phyloP scores from a whole-genome alignment of 139 green algal genomes.

The Chlamydomonas incerta region DNA sequence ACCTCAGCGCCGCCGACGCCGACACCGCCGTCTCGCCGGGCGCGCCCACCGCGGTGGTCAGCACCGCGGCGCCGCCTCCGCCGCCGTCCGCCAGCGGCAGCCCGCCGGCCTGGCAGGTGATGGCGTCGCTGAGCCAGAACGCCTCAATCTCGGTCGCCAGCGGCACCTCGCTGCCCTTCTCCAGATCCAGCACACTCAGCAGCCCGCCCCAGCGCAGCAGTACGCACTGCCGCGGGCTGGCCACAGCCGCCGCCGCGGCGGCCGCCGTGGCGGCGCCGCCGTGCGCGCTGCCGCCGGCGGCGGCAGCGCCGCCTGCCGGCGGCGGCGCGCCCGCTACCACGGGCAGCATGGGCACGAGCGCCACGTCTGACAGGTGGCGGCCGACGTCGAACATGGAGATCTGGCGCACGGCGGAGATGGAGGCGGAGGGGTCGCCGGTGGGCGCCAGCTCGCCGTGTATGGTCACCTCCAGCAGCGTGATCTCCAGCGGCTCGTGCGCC shows the following conservation, averaged over 20 bases:
- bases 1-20: too few relatives aligned
- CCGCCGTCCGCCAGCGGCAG: too few relatives aligned
- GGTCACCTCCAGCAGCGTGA: constrained; percentile 81
- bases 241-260: background rate
- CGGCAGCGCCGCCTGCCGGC: background rate
- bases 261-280: background rate
- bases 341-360: constrained; percentile 46
- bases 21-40: too few relatives aligned
- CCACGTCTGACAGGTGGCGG: constrained; percentile 63
- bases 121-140: constrained; percentile 78
- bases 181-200: constrained; percentile 89
- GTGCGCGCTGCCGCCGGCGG: background rate
- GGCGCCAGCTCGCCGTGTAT: constrained; percentile 65
- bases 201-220: constrained; percentile 87
- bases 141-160: constrained; percentile 72
- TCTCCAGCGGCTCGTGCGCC: constrained; percentile 81
- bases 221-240: constrained; percentile 75
- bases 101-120: constrained; percentile 10
- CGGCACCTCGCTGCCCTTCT: constrained; percentile 74
- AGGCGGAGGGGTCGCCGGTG: constrained; percentile 56
- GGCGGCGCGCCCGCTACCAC: background rate
- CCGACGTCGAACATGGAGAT: constrained; percentile 85
- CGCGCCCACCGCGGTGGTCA: too few relatives aligned
- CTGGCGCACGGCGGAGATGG: constrained; percentile 70
- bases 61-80: too few relatives aligned